Percentiles rank a stretch among this genome's conserved stretches.
These are phyloP conservation scores for Acanthamoeba sp. DNA, from an alignment of 208 protist species.

Conservation along the genomic window DNA sequence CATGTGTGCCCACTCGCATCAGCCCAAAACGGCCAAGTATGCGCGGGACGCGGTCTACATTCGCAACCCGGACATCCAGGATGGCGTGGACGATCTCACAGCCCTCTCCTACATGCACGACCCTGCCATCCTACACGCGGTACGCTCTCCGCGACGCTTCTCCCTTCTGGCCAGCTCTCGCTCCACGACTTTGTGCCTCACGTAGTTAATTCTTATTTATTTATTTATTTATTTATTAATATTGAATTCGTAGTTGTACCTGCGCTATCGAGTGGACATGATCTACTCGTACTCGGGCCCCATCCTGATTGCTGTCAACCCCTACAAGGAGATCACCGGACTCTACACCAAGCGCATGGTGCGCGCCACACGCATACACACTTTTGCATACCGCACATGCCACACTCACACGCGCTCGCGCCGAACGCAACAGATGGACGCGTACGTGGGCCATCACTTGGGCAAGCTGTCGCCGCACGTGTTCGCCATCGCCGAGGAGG, in stretches of 20 bases:
- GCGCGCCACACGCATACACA: too few species aligned
- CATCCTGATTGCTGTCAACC: conserved; percentile 89
- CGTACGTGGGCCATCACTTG: conserved; percentile 59
- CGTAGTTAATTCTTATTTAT: too few species aligned
- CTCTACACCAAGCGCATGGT: conserved; percentile 73
- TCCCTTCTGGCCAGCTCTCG: too few species aligned
- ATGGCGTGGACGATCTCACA: conserved; percentile 87
- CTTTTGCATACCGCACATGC: too few species aligned
- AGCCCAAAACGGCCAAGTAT: conserved; percentile 52
- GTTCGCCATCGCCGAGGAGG: conserved; percentile 81
- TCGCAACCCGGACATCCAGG: conserved; percentile 78
- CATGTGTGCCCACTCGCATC: background rate
- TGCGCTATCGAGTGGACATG: conserved; percentile 72
- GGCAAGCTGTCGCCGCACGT: conserved; percentile 84
- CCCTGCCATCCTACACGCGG: conserved; percentile 86
- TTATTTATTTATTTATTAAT: background rate
- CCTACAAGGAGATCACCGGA: conserved; percentile 89
- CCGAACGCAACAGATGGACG: conserved; percentile 3
- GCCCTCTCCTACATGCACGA: conserved; percentile 88
- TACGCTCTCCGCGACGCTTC: conserved; percentile 83
- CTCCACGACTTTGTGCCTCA: too few species aligned
- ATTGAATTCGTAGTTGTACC: background rate
- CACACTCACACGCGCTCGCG: background rate
- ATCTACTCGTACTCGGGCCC: conserved; percentile 72
- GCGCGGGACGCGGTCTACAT: conserved; percentile 35